Percentiles rank a stretch among this genome's conserved stretches.
Conservation (phyloP, 768 basidiomycete species). For the Lactarius indigo region DNA sequence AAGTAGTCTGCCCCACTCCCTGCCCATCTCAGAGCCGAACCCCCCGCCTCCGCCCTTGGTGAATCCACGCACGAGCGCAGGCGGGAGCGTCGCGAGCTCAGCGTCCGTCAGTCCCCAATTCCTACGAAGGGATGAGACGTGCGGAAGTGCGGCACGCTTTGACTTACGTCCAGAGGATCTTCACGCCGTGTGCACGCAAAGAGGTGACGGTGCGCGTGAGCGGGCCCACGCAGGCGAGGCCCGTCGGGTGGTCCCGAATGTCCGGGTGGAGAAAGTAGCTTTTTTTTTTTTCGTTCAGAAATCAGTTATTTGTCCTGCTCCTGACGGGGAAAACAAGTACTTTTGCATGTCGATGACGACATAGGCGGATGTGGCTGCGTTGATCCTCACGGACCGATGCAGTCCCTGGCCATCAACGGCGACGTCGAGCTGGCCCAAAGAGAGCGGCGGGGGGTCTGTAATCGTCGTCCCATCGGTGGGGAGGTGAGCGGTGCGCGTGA, state of each 20-base stretch:
- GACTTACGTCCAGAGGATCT: slow-evolving; percentile 63
- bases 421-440: slow-evolving; percentile 43
- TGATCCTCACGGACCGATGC: slow-evolving; percentile 45
- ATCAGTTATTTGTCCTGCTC: no score
- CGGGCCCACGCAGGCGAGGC: slow-evolving; percentile 55
- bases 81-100: slow-evolving; percentile 59
- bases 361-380: slow-evolving; percentile 47
- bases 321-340: slow-evolving; percentile 33
- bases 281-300: background rate
- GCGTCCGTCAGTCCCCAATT: slow-evolving; percentile 71
- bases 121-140: slow-evolving; percentile 35
- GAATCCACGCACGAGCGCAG: slow-evolving; percentile 47
- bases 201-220: slow-evolving; percentile 46
- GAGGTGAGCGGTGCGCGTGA: slow-evolving; percentile 49
- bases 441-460: slow-evolving; percentile 13
- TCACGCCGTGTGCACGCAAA: slow-evolving; percentile 47
- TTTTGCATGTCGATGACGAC: slow-evolving; percentile 78
- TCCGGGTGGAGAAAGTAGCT: slow-evolving; percentile 68
- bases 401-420: slow-evolving; percentile 44
- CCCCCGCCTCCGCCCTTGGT: slow-evolving; percentile 17
- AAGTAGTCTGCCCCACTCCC: slow-evolving; percentile 49
- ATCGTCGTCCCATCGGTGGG: slow-evolving; percentile 22
- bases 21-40: slow-evolving; percentile 53
- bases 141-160: background rate
- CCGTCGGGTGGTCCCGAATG: slow-evolving; percentile 50